Evolutionary conservation across 2,329 filamentous ascomycete genomes (phyloP).

Genomic region (Aspergillus sp.): DNA sequence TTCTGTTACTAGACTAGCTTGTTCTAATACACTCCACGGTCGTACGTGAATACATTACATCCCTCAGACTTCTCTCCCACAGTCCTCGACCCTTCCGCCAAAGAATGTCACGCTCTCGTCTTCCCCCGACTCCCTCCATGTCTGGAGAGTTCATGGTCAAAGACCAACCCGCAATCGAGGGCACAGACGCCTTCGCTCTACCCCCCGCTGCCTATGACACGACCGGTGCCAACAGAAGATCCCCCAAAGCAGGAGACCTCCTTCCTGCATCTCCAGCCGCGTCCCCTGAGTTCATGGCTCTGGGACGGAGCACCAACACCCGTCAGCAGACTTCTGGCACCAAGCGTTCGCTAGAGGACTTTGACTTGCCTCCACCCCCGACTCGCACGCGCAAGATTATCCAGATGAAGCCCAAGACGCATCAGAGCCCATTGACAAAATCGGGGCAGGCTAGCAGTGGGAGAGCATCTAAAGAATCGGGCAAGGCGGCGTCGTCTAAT

Average conservation of each 20-base stretch:
- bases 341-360: conserved; percentile 44
- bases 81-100: not conserved
- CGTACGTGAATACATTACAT: not conserved
- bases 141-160: conserved; percentile 33
- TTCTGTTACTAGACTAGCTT: no score
- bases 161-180: conserved; percentile 24
- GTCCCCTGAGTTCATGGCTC: conserved; percentile 22
- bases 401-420: conserved; percentile 75
- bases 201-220: conserved; percentile 31
- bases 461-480: conserved; percentile 18
- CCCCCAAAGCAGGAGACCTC: conserved; percentile 7
- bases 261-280: conserved; percentile 21
- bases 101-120: conserved; percentile 27
- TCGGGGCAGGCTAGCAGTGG: conserved; percentile 17
- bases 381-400: conserved; percentile 93
- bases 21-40: no score
- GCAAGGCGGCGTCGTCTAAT: conserved; percentile 10
- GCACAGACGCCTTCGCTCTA: conserved; percentile 28
- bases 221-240: conserved; percentile 17
- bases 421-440: conserved; percentile 41
- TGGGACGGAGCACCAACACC: conserved; percentile 13
- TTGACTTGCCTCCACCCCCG: conserved; percentile 83
- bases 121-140: conserved; percentile 34
- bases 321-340: conserved; percentile 24
- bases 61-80: not conserved